phyloP scores from a whole-genome alignment of 352 stramenopile species.

The Pythium volutum region DNA sequence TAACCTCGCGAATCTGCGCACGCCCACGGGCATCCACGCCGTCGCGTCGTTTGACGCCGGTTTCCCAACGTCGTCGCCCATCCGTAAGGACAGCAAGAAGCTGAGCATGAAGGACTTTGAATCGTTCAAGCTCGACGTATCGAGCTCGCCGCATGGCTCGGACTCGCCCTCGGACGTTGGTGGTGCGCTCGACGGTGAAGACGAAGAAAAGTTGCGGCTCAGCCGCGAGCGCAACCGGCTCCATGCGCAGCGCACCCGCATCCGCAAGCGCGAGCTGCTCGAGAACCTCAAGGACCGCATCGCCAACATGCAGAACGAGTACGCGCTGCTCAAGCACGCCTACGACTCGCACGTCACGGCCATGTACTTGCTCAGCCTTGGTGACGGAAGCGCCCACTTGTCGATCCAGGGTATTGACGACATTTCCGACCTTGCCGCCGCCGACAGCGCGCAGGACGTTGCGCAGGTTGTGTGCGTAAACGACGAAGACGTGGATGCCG shows the following conservation, averaged over 20 bases:
- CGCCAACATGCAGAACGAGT: constrained; percentile 51
- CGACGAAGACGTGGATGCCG: constrained; percentile 36
- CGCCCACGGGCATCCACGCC: constrained; percentile 50
- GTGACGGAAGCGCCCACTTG: constrained; percentile 31
- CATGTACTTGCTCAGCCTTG: constrained; percentile 56
- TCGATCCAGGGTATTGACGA: constrained; percentile 54
- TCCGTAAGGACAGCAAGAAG: constrained; percentile 48
- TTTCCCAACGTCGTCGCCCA: constrained; percentile 57
- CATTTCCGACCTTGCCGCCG: constrained; percentile 34
- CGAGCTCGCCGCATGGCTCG: constrained; percentile 32
- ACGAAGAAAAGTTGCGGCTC: constrained; percentile 68
- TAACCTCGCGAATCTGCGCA: constrained; percentile 36
- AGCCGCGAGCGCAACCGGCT: constrained; percentile 75
- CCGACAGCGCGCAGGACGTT: constrained; percentile 37
- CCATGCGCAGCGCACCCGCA: constrained; percentile 69
- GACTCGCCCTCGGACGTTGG: constrained; percentile 26
- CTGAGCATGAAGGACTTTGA: constrained; percentile 23
- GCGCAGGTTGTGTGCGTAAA: constrained; percentile 25
- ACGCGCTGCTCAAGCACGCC: constrained; percentile 61
- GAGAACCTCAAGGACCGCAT: constrained; percentile 77
- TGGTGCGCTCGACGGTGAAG: constrained; percentile 14
- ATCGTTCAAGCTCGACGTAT: constrained; percentile 37
- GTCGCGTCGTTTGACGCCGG: constrained; percentile 24
- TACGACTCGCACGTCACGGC: constrained; percentile 76
- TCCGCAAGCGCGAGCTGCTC: constrained; percentile 72